Evolutionary conservation across 169 alveolate species (phyloP), one percentile per base, ranked within the genome.

Genomic region (Plasmodium reichenowi): DNA sequence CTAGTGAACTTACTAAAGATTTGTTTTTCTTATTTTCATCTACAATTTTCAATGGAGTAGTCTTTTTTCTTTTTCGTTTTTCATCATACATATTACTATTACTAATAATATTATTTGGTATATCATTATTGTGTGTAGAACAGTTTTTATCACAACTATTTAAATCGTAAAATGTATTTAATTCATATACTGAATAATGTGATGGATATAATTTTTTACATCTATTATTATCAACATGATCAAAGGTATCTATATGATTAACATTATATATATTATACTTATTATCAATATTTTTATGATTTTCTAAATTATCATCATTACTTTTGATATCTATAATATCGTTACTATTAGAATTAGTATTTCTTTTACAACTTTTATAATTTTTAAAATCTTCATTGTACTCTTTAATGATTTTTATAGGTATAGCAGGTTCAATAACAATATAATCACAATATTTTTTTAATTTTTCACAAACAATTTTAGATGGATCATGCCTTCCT

Each of bases 361-460:
- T 38, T 38, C 0, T 38, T 38, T 38, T 38, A 38, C 4, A 38
- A 38, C 47, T 38, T 38, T 38, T 38, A 38, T 38, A 38, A 38
- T 38, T 38, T 38, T 38, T 38, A 29, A 29, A 67, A 29, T 13
- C 45, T 32, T 32, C 91, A 62, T 63, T 83, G 43, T 45, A 12
- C 32, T 83, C 91, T 29, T 83, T 83, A 17, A 83, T 66, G 38
- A 83, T 83, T 83, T 83, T 83, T 56, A 83, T 68, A 43, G 91
- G 91, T 26, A 83, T 50, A 45, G 91, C 91, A 17, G 91, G 91
- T 48, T 83, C 91, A 6, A 83, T 83, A 83, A 83, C 78, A 68
- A 83, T 70, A 83, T 83, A 83, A 29, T 83, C 91, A 72, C 91
- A 83, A 70, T 52, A 83, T n/a, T 70, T 83, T 32, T 54, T 83